phyloP scores from a whole-genome alignment of 179 eudicot genomes.

The Silene noctiflora region DNA sequence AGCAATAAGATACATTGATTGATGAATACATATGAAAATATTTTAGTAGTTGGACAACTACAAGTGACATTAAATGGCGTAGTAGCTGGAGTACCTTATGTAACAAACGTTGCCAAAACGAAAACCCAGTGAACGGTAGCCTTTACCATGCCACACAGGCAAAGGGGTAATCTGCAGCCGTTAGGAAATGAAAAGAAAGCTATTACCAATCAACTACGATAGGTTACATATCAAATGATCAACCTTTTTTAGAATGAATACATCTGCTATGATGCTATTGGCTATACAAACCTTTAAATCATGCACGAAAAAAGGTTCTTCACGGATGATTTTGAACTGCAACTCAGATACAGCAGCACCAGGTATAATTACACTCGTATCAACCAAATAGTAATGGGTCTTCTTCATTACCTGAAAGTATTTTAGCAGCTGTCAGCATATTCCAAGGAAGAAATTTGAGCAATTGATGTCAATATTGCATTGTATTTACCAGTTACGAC shows the following conservation, averaged over 20 bases:
- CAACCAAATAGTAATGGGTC: conserved; percentile 92
- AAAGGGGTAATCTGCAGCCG: conserved; percentile 73
- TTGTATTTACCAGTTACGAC: background rate
- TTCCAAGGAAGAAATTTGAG: background rate
- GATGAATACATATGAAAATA: conserved; percentile 1
- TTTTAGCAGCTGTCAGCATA: conserved; percentile 8
- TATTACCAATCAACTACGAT: background rate
- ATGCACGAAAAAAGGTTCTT: conserved; percentile 73
- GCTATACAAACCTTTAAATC: conserved; percentile 61
- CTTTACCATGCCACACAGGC: conserved; percentile 96
- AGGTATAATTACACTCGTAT: conserved; percentile 67
- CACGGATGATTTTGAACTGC: conserved; percentile 75
- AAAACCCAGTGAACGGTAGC: conserved; percentile 90
- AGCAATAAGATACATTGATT: conserved; percentile 9
- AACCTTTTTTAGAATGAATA: background rate
- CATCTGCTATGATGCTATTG: background rate
- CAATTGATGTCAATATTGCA: background rate
- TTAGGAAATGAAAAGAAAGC: background rate
- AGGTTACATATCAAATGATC: background rate
- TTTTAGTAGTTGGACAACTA: background rate
- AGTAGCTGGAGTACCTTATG: conserved; percentile 57
- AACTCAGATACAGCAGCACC: conserved; percentile 98
- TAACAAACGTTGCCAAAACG: conserved; percentile 91
- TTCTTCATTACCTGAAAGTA: conserved; percentile 95
- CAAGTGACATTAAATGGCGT: background rate